Evolutionary conservation across 345 rosid genomes (phyloP).

Genomic region (Aquilaria malaccensis): DNA sequence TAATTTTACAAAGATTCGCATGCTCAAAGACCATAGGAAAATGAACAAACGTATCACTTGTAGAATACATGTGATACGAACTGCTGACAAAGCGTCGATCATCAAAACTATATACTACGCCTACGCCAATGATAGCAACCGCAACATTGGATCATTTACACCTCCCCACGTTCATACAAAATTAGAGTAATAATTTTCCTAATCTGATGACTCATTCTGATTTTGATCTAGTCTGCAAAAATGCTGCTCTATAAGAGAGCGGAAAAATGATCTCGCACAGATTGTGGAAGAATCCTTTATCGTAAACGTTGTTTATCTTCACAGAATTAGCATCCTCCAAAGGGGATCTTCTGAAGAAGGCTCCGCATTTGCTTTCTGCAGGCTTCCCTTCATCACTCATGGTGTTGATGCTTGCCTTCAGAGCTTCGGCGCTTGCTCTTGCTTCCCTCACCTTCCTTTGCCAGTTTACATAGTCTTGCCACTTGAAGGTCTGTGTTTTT

Average conservation of each 20-base stretch:
- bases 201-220: conserved; percentile 10
- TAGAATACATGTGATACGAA: too few species aligned
- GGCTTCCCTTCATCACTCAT: conserved; percentile 34
- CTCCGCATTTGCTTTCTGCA: conserved; percentile 46
- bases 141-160: too few species aligned
- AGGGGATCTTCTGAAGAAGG: conserved; percentile 51
- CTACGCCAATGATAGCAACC: too few species aligned
- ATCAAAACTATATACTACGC: too few species aligned
- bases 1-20: too few species aligned
- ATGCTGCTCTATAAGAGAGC: conserved; percentile 41
- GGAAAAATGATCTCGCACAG: conserved; percentile 59
- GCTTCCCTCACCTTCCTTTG: conserved; percentile 76
- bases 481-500: conserved; percentile 66
- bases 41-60: too few species aligned
- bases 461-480: conserved; percentile 84
- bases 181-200: too few species aligned
- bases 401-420: conserved; percentile 43
- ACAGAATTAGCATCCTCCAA: conserved; percentile 34
- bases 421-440: conserved; percentile 53
- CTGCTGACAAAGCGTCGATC: too few species aligned
- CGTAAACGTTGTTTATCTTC: conserved; percentile 45
- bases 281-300: conserved; percentile 53
- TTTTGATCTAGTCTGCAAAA: conserved; percentile 36
- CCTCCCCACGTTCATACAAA: too few species aligned
- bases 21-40: too few species aligned